Evolutionary conservation across 805 yeast genomes (phyloP), one percentile per base, ranked within the genome.

Genomic region (Candida adriatica): DNA sequence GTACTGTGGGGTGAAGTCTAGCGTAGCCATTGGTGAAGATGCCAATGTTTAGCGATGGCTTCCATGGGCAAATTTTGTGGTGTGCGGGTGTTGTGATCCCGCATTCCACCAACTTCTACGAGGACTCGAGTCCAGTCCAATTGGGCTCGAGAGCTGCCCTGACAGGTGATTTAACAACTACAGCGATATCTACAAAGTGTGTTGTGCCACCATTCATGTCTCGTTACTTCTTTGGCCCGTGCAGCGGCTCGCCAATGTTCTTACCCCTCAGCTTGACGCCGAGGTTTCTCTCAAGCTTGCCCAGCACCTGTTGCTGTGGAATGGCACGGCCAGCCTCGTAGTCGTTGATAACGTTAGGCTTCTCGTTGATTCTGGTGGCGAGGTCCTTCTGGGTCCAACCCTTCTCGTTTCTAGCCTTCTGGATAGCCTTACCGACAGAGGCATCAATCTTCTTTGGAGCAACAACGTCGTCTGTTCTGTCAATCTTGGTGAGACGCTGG

Each of bases 181-280:
- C n/a, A n/a, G n/a, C n/a, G n/a, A n/a, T n/a, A n/a, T n/a, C n/a
- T n/a, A n/a, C n/a, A n/a, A n/a, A n/a, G n/a, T n/a, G n/a, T n/a
- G n/a, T n/a, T n/a, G n/a, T n/a, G n/a, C n/a, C n/a, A n/a, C n/a
- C n/a, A n/a, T n/a, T n/a, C n/a, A n/a, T n/a, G n/a, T n/a, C n/a
- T n/a, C n/a, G n/a, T 33, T 36, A 60, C 48, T 61, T 61, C 56
- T 63, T 63, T 46, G 64, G 63, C 22, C 59, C 62, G 34, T 59
- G 61, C 46, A 92, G 68, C 20, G 97, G 95, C 51, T 79, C 76
- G 42, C 98, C 98, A 51, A 92, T 82, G 61, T 79, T 82, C 67
- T 90, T 88, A 56, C 98, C 98, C 66, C 97, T 77, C 56, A 92
- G 75, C 66, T 87, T 92, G 43, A 92, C 81, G 46, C 97, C 97